Base-by-base conservation (phyloP, 768 basidiomycete species). In the Podaxis rugospora region DNA sequence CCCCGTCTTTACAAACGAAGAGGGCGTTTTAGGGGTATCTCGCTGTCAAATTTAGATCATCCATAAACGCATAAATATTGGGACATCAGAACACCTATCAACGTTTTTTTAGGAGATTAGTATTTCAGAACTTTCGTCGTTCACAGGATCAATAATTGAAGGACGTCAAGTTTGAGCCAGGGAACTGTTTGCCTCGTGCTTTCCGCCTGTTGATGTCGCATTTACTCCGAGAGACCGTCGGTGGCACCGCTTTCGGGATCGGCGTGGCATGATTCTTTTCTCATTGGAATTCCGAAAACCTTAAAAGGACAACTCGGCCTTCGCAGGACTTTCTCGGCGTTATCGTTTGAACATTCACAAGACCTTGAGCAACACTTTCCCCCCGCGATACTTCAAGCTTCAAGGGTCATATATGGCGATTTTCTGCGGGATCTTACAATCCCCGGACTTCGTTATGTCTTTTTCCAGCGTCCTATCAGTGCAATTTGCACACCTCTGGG, bases 201-300 rank as follows among this genome's bases (percentile, higher is more conserved):
- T 60, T 60, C 16, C 59, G 25, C 59, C 59, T 60, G 59, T 46
- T 60, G 52, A 54, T 60, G 52, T 47, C 25, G 35, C 28, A 25
- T 25, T 60, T 28, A 50, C 32, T 27, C 21, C 6, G n/a, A 35
- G 59, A 46, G 47, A 27, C 16, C 28, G 44, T 53, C 44, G 51
- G 40, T 25, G 52, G 53, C 58, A 59, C 50, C 40, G 58, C 58
- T 40, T 52, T 52, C 58, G 58, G 58, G 58, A 40, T 51, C 50
- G n/a, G 51, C 23, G 50, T 51, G 37, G 28, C 23, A 52, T 37
- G 35, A 21, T n/a, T 25, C 37, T 35, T 54, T 46, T 60, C 52
- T 9, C 51, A 25, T 21, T 35, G 28, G 59, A 60, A 60, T 53
- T 47, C 49, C 32, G 51, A 36, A 28, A 36, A 35, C 28, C 39